Conservation (phyloP, 768 basidiomycete genomes). For the Leccinum imitatum region DNA sequence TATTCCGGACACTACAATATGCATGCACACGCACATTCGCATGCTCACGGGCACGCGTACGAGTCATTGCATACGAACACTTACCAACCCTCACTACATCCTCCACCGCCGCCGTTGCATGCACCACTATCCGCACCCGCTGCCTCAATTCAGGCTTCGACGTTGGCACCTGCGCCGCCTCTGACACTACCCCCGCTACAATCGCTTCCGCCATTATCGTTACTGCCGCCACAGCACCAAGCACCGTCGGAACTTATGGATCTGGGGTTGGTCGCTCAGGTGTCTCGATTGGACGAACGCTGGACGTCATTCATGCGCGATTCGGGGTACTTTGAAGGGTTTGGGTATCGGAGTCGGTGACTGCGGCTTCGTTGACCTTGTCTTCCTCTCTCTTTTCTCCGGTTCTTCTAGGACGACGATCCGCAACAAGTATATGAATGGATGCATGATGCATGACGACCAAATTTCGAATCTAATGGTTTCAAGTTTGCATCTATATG, state of each 20-base stretch:
- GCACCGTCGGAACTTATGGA: constrained; percentile 50
- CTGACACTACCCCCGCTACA: neutral
- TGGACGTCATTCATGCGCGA: constrained; percentile 66
- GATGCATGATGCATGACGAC: neutral
- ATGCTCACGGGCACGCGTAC: neutral
- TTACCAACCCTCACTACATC: constrained; percentile 2
- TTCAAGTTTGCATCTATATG: neutral
- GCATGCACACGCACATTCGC: constrained; percentile 18
- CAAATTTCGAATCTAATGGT: neutral
- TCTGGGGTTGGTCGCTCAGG: constrained; percentile 58
- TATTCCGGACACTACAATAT: neutral
- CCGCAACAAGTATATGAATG: neutral
- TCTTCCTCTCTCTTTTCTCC: neutral
- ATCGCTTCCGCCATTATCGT: neutral
- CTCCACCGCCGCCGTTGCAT: neutral
- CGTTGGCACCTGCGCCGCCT: neutral
- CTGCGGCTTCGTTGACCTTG: neutral
- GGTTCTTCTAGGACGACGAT: neutral
- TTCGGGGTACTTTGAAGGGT: constrained; percentile 45
- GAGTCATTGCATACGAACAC: neutral
- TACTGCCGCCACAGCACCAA: constrained; percentile 2
- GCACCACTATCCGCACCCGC: neutral
- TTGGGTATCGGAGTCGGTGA: constrained; percentile 29
- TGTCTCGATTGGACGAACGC: constrained; percentile 53
- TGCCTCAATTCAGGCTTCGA: neutral